phyloP scores from a whole-genome alignment of 768 basidiomycete species.

The Gymnopilus junonius region DNA sequence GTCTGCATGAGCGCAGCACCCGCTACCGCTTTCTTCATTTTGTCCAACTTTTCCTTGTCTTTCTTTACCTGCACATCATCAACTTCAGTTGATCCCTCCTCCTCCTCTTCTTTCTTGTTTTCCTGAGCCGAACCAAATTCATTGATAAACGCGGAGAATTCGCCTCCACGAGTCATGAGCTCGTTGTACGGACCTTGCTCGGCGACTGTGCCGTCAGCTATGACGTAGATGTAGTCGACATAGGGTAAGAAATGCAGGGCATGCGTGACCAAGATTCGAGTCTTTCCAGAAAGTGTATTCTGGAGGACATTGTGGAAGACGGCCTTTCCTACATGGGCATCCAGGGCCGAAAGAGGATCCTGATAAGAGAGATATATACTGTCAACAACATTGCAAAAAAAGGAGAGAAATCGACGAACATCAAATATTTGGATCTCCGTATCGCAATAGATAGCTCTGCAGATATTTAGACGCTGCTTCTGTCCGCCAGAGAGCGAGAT shows the following conservation, averaged over 20 bases:
- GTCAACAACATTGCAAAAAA: neutral
- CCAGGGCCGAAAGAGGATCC: conserved; percentile 90
- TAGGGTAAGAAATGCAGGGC: conserved; percentile 88
- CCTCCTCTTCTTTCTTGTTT: conserved; percentile 49
- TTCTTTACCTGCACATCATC: conserved; percentile 36
- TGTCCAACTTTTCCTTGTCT: conserved; percentile 47
- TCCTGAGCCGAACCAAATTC: conserved; percentile 81
- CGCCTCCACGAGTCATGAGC: conserved; percentile 64
- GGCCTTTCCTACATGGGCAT: conserved; percentile 89
- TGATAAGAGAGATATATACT: conserved; percentile 20
- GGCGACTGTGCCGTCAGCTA: conserved; percentile 76
- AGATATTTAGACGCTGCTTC: conserved; percentile 82
- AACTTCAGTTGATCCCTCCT: conserved; percentile 46
- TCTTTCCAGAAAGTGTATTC: conserved; percentile 66
- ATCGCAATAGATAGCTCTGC: conserved; percentile 84
- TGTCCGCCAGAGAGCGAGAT: conserved; percentile 87
- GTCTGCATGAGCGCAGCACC: conserved; percentile 74
- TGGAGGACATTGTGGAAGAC: conserved; percentile 86
- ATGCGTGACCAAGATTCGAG: conserved; percentile 89
- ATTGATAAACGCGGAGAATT: conserved; percentile 73
- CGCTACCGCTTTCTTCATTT: conserved; percentile 40
- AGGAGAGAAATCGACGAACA: conserved; percentile 28
- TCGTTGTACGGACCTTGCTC: conserved; percentile 83
- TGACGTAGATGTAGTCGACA: conserved; percentile 84
- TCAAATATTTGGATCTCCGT: conserved; percentile 90